These are phyloP conservation scores for Albugo laibachii DNA, from an alignment of 352 stramenopile genomes.

Conservation along the genomic window DNA sequence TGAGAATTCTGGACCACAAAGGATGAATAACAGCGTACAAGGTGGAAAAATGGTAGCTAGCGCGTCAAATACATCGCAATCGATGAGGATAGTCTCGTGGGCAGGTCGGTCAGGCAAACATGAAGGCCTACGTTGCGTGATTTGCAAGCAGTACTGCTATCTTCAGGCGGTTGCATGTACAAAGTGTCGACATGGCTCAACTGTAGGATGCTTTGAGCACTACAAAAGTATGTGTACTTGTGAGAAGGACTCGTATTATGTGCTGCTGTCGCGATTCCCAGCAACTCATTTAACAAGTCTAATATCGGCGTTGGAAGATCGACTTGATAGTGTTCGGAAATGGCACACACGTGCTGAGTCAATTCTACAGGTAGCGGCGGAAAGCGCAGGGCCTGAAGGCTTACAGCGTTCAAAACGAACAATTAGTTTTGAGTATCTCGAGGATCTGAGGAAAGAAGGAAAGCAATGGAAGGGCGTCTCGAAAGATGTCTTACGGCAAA, in stretches of 20 bases:
- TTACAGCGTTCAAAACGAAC: no score
- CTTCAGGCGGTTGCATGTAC: conserved; percentile 64
- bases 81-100: conserved; percentile 63
- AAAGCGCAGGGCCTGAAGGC: background rate
- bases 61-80: conserved; percentile 5
- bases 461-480: conserved; percentile 7
- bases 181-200: conserved; percentile 30
- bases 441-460: conserved; percentile 13
- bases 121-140: conserved; percentile 44
- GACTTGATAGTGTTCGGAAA: conserved; percentile 5
- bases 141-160: conserved; percentile 76
- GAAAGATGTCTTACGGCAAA: background rate
- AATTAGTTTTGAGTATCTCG: conserved; percentile 9
- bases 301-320: background rate
- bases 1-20: no score
- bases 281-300: conserved; percentile 13
- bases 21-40: background rate
- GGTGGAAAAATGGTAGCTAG: conserved; percentile 3
- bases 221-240: conserved; percentile 67
- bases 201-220: conserved; percentile 56
- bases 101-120: conserved; percentile 56
- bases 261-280: conserved; percentile 40
- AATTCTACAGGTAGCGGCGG: conserved; percentile 1
- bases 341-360: conserved; percentile 7
- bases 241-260: conserved; percentile 21